These are phyloP conservation scores for Boechera divaricarpa DNA, from an alignment of 345 rosid genomes.

Conservation along the genomic window DNA sequence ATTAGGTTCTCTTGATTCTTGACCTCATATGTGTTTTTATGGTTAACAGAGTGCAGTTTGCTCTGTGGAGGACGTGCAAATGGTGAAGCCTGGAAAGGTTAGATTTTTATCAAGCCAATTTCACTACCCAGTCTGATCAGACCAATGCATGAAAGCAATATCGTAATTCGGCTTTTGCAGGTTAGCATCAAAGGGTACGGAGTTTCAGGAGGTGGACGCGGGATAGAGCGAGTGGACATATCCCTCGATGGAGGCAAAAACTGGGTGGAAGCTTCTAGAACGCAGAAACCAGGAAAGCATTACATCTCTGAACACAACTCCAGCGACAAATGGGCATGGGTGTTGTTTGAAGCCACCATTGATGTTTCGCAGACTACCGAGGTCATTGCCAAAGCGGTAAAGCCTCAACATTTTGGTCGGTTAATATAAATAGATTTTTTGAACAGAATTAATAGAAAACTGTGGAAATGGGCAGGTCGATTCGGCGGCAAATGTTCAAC, in stretches of 20 bases:
- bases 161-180: constrained; percentile 46
- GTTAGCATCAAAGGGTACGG: constrained; percentile 85
- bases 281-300: constrained; percentile 62
- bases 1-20: background rate
- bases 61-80: constrained; percentile 83
- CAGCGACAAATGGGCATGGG: constrained; percentile 99
- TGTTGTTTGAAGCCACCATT: constrained; percentile 74
- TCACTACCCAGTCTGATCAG: constrained; percentile 13
- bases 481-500: constrained; percentile 91
- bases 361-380: constrained; percentile 59
- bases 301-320: constrained; percentile 64
- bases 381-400: constrained; percentile 93
- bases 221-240: constrained; percentile 92
- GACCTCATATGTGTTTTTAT: constrained; percentile 24
- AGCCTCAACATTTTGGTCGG: background rate
- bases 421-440: background rate
- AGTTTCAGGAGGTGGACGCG: constrained; percentile 96
- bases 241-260: constrained; percentile 90
- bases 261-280: constrained; percentile 88
- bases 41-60: constrained; percentile 81
- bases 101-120: constrained; percentile 22
- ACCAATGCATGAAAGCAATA: constrained; percentile 15
- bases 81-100: constrained; percentile 88
- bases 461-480: constrained; percentile 65
- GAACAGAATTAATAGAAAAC: background rate